Percentiles rank a stretch among this genome's conserved stretches.
Conservation (phyloP, 2,329 filamentous ascomycete species). For the Beauveria medogensis region DNA sequence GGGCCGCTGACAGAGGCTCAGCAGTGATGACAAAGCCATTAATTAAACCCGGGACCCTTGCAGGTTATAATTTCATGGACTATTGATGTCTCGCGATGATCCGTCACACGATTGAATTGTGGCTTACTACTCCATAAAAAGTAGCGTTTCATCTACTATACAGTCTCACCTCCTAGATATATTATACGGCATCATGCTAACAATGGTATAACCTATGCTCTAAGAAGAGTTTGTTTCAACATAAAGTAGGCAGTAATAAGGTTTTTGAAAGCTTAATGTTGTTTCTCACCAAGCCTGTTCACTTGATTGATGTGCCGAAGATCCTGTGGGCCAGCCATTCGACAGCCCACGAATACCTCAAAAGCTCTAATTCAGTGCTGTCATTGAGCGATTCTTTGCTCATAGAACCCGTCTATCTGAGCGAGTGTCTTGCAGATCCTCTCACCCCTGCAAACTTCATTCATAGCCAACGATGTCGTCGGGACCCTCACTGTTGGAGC, state of each 20-base stretch:
- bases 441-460: not conserved
- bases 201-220: not conserved
- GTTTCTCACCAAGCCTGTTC: not conserved
- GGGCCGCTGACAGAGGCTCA: not conserved
- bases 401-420: not conserved
- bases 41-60: not conserved
- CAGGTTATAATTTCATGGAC: not conserved
- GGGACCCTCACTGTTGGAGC: not conserved
- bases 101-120: not conserved
- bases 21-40: not conserved
- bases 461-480: not conserved
- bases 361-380: not conserved
- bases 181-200: not conserved
- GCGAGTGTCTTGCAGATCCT: not conserved
- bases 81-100: not conserved
- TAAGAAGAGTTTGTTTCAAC: not conserved
- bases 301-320: not conserved
- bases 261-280: not conserved
- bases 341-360: not conserved
- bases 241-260: not conserved
- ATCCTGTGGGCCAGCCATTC: not conserved
- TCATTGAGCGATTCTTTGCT: not conserved
- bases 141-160: not conserved
- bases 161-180: not conserved
- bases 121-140: not conserved